Conservation (phyloP, 1,284 basidiomycete species). For the Boletellus sp. region DNA sequence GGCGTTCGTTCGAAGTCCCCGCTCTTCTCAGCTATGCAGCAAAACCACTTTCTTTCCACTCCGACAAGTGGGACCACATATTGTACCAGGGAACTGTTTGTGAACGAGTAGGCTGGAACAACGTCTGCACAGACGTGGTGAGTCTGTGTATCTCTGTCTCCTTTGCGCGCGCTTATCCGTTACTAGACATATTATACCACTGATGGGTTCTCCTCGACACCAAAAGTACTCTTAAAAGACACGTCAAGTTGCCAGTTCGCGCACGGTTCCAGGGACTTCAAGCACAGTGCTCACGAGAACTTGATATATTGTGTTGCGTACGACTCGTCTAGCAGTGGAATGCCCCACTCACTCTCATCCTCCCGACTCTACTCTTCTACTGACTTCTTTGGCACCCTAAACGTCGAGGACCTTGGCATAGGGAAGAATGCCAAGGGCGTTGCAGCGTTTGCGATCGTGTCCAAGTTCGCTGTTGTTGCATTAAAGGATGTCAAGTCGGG, state of each 20-base stretch:
- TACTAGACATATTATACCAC: constrained; percentile 77
- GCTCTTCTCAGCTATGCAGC: constrained; percentile 55
- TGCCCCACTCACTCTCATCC: constrained; percentile 55
- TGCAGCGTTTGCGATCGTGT: constrained; percentile 85
- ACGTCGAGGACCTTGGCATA: constrained; percentile 80
- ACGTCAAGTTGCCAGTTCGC: constrained; percentile 83
- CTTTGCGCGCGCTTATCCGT: constrained; percentile 3
- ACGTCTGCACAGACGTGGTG: constrained; percentile 76
- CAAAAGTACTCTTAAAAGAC: constrained; percentile 61
- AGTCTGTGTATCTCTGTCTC: constrained; percentile 16
- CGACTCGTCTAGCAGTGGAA: constrained; percentile 53
- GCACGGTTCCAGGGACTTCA: constrained; percentile 76
- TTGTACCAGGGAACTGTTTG: constrained; percentile 84
- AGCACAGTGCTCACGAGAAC: constrained; percentile 66
- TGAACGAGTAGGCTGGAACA: constrained; percentile 55
- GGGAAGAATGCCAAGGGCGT: constrained; percentile 82
- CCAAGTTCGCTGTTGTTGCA: constrained; percentile 87
- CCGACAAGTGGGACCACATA: constrained; percentile 73
- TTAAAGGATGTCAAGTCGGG: constrained; percentile 59
- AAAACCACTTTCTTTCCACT: constrained; percentile 81
- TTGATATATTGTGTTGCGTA: constrained; percentile 86
- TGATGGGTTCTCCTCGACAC: constrained; percentile 67
- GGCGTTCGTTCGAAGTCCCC: constrained; percentile 77
- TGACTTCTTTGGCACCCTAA: constrained; percentile 72
- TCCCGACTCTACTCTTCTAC: constrained; percentile 76